These are phyloP conservation scores for Leucaena leucocephala DNA, from an alignment of 306 rosid genomes.

Conservation along the genomic window DNA sequence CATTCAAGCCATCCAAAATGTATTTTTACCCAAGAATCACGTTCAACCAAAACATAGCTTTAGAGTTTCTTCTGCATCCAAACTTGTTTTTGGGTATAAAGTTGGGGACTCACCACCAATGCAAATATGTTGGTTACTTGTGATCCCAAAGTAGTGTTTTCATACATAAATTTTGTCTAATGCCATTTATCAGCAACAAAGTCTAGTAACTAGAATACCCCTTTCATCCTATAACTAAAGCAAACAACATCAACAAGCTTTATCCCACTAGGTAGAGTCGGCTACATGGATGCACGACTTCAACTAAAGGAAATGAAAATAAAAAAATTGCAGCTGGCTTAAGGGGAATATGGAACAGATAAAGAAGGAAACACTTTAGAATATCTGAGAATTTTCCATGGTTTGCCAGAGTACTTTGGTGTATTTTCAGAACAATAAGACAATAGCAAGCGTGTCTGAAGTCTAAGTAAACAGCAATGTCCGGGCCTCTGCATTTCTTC, in stretches of 20 bases:
- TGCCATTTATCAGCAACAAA: constrained; percentile 7
- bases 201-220: background rate
- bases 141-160: background rate
- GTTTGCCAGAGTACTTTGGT: background rate
- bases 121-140: background rate
- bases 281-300: no score
- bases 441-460: background rate
- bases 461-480: background rate
- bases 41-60: constrained; percentile 1
- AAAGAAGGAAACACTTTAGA: background rate
- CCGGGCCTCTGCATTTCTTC: constrained; percentile 28
- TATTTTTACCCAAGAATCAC: constrained; percentile 25
- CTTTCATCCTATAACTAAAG: background rate
- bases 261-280: no score
- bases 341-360: background rate
- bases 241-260: no score
- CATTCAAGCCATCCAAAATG: constrained; percentile 11
- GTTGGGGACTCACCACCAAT: background rate
- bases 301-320: background rate
- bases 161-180: constrained; percentile 5
- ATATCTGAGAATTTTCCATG: background rate
- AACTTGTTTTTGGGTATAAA: background rate
- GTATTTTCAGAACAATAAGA: constrained; percentile 32
- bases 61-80: background rate
- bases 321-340: background rate